These are phyloP conservation scores for Kwoniella sp. DNA, from an alignment of 768 basidiomycete species.

Conservation along the genomic window DNA sequence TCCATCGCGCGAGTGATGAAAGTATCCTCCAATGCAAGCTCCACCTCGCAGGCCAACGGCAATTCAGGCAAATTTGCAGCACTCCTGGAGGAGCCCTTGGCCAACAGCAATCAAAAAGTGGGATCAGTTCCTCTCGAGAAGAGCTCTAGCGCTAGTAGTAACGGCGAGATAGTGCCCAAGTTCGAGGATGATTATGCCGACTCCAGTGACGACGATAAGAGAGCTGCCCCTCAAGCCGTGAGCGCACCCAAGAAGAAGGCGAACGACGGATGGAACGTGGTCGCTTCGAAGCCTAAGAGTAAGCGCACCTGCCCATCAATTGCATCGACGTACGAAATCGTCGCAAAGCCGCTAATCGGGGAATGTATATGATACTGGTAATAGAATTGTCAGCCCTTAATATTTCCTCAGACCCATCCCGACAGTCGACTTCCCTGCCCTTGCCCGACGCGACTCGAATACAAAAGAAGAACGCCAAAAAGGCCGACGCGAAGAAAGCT, in stretches of 20 bases:
- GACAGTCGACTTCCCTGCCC: conserved; percentile 24
- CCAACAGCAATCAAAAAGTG: neutral
- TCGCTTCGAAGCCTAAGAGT: conserved; percentile 44
- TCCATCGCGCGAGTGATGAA: conserved; percentile 47
- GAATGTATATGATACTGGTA: neutral
- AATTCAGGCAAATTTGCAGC: neutral
- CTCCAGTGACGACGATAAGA: conserved; percentile 19
- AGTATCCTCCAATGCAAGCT: conserved; percentile 15
- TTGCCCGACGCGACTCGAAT: conserved; percentile 31
- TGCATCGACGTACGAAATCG: no score
- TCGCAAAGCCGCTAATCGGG: no score
- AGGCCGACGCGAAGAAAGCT: conserved; percentile 46
- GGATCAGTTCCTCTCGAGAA: neutral
- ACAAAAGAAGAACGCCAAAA: conserved; percentile 49
- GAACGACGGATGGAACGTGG: conserved; percentile 50
- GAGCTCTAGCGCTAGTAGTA: neutral
- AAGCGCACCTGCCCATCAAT: no score
- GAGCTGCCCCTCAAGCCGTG: conserved; percentile 1
- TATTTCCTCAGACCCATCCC: conserved; percentile 10
- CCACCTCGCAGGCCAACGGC: neutral
- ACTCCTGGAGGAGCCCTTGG: neutral
- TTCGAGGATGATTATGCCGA: conserved; percentile 35
- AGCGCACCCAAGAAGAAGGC: conserved; percentile 20
- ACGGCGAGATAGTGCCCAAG: conserved; percentile 21
- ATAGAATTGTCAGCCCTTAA: conserved; percentile 8